Evolutionary conservation across 179 eudicot genomes (phyloP), one percentile per base, ranked within the genome.

Genomic region (Silene noctiflora): DNA sequence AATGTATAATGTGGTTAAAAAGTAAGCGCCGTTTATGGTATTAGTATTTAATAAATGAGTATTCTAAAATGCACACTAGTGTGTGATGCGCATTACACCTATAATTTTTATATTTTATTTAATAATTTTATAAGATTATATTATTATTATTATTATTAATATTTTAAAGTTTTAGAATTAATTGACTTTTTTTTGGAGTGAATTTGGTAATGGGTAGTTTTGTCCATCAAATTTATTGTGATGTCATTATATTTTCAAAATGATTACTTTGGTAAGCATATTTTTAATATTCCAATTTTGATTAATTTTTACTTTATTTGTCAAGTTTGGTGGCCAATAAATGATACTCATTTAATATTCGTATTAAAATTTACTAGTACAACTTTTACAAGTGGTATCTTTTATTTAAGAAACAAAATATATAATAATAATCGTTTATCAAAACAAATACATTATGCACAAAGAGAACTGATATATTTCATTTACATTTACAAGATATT

Each of bases 171-270:
- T 67, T 46, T 68, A 7, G 14, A n/a, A 71, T 66, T 33, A 71
- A 71, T 63, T 66, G 46, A 42, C 69, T 55, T 78, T 75, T 75
- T 81, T 76, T 75, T 27, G 81, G 60, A 71, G 72, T 79, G 81
- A 84, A 82, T 81, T 84, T 84, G 87, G 84, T 81, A 71, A 79
- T 84, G 87, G 87, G 87, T 84, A 84, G 87, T 81, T 84, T 81
- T 79, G 87, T 81, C 84, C 77, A 75, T 84, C 21, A 55, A 78
- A 67, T 68, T 76, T 64, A 68, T 22, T 79, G 84, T 81, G 83
- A 81, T 84, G 80, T 79, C 83, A 78, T 81, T 81, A 81, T 72
- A 67, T 72, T 46, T 46, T 70, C 20, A 46, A 69, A 67, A 78
- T 75, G 58, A 78, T 78, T 56, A 70, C 35, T 48, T 21, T 70